Evolutionary conservation across 2,329 filamentous ascomycete genomes (phyloP).

Genomic region (Lasiodiplodia gonubiensis): DNA sequence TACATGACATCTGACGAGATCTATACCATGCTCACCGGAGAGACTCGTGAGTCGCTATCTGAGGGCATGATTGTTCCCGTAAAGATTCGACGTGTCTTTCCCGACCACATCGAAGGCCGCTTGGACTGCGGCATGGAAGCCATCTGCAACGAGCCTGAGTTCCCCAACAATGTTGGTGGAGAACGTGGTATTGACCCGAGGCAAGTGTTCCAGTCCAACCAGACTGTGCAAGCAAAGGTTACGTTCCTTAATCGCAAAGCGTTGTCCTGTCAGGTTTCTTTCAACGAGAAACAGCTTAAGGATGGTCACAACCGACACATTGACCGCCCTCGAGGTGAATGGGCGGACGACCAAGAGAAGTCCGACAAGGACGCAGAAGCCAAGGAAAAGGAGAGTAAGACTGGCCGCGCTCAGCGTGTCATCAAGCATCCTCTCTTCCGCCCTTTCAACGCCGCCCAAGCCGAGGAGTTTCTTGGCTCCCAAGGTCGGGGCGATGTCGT

Average conservation of each 20-base stretch:
- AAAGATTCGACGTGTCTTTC: conserved; percentile 83
- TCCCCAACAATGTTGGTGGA: conserved; percentile 73
- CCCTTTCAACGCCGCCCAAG: conserved; percentile 88
- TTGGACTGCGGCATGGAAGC: conserved; percentile 95
- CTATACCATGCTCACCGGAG: conserved; percentile 96
- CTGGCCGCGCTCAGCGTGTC: conserved; percentile 86
- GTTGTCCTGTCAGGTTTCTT: conserved; percentile 80
- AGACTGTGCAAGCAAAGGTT: conserved; percentile 88
- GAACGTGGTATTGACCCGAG: conserved; percentile 57
- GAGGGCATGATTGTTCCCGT: conserved; percentile 94
- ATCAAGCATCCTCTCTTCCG: conserved; percentile 98
- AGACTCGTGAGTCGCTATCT: conserved; percentile 80
- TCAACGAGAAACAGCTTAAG: conserved; percentile 80
- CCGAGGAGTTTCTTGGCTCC: conserved; percentile 89
- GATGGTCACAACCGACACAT: conserved; percentile 71
- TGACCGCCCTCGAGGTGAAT: conserved; percentile 78
- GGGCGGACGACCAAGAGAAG: conserved; percentile 83
- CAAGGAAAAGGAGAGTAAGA: conserved; percentile 82
- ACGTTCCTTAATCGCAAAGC: conserved; percentile 85
- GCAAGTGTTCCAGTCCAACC: conserved; percentile 75
- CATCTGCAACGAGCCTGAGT: conserved; percentile 80
- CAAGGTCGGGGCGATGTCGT: conserved; percentile 88
- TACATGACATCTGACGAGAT: conserved; percentile 75
- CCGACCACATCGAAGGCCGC: conserved; percentile 91
- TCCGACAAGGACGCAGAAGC: conserved; percentile 78